Evolutionary conservation across 257 asterid genomes (phyloP).

Genomic region (Solanum lycopersicoides): DNA sequence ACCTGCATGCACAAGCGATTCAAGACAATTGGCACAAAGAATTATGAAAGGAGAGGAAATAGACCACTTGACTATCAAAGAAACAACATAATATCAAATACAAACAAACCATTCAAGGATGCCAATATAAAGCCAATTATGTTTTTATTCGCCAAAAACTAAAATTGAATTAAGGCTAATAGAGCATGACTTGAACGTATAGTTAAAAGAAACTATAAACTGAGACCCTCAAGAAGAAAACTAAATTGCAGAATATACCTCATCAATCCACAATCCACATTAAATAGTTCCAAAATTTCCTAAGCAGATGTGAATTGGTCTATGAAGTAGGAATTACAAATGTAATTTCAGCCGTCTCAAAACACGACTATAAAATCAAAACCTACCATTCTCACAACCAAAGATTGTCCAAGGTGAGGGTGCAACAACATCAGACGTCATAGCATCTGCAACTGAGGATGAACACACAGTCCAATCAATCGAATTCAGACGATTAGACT

Average conservation of each 20-base stretch:
- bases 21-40: neutral
- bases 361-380: slow-evolving; percentile 1
- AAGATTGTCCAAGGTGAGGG: slow-evolving; percentile 94
- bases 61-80: neutral
- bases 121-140: neutral
- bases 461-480: slow-evolving; percentile 77
- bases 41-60: neutral
- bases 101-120: neutral
- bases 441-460: slow-evolving; percentile 58
- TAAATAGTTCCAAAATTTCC: neutral
- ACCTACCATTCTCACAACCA: slow-evolving; percentile 90
- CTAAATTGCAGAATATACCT: neutral
- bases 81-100: neutral
- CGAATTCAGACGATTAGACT: slow-evolving; percentile 38
- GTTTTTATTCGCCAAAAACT: neutral
- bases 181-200: neutral
- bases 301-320: neutral
- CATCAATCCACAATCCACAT: neutral
- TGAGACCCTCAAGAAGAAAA: neutral
- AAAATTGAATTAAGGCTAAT: neutral
- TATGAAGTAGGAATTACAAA: neutral
- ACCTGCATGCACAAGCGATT: slow-evolving; percentile 38
- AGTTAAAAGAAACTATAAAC: neutral
- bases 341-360: slow-evolving; percentile 1
- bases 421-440: slow-evolving; percentile 77